Conservation (phyloP, 108 stramenopile genomes). For the Schizochytrium sp. region DNA sequence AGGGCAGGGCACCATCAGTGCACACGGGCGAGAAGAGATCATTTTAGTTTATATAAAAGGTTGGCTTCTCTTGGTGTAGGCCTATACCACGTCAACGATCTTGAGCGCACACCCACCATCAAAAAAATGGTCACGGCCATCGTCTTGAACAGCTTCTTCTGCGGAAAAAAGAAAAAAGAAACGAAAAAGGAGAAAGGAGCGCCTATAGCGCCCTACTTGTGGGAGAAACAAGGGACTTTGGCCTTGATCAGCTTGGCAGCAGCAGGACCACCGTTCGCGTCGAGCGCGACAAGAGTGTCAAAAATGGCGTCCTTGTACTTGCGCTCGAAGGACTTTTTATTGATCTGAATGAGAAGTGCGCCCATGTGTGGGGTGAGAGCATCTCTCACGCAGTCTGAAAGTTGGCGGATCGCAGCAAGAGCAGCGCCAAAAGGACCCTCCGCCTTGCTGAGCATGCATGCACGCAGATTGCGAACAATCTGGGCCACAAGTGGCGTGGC, state of each 20-base stretch:
- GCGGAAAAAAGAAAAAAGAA: no score
- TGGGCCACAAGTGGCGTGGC: background rate
- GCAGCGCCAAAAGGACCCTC: conserved; percentile 1
- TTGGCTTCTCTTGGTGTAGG: no score
- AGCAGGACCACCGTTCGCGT: background rate
- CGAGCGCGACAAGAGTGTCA: background rate
- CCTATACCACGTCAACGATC: no score
- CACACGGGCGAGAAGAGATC: no score
- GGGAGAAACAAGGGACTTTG: background rate
- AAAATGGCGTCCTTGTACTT: background rate
- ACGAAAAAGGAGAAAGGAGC: no score
- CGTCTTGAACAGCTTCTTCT: no score
- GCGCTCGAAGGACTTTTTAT: conserved; percentile 10
- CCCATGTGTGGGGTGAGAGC: background rate
- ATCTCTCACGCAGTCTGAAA: background rate
- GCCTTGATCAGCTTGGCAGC: background rate
- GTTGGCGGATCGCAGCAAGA: background rate
- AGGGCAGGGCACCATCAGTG: no score
- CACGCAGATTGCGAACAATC: background rate
- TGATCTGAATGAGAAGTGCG: background rate
- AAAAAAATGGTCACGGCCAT: no score
- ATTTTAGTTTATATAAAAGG: no score
- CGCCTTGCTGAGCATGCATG: background rate
- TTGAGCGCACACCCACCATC: no score
- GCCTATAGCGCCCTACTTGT: background rate